These are phyloP conservation scores for Amanita subjunquillea DNA, from an alignment of 768 basidiomycete genomes.

Conservation along the genomic window DNA sequence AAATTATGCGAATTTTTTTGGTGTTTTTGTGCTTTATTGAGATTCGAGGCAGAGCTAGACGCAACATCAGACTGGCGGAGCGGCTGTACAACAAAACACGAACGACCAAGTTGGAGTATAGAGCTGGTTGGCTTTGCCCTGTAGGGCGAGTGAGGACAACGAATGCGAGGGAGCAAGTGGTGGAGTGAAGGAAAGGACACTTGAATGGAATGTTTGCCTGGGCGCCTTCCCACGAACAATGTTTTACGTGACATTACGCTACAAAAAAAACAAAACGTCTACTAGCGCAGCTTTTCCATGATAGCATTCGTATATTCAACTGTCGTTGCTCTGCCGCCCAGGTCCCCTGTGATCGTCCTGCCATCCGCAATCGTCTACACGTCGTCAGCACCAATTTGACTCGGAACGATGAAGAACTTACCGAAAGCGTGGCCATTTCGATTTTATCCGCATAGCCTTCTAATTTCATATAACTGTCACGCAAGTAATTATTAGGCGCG, in stretches of 20 bases:
- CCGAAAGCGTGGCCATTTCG: slow-evolving; percentile 82
- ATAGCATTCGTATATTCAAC: slow-evolving; percentile 85
- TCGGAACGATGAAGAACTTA: slow-evolving; percentile 53
- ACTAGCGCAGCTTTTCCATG: slow-evolving; percentile 51
- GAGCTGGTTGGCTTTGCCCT: slow-evolving; percentile 71
- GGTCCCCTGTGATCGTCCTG: slow-evolving; percentile 87
- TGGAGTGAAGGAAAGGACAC: slow-evolving; percentile 36
- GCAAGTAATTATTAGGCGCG: slow-evolving; percentile 9
- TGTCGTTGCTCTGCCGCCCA: slow-evolving; percentile 89
- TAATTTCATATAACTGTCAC: slow-evolving; percentile 82
- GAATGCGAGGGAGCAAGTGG: slow-evolving; percentile 38
- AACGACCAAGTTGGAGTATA: slow-evolving; percentile 28
- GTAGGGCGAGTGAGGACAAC: slow-evolving; percentile 76
- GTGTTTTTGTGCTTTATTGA: slow-evolving; percentile 18
- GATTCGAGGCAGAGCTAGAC: background rate
- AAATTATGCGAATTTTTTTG: slow-evolving; percentile 39
- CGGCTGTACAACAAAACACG: slow-evolving; percentile 20
- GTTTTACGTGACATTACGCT: background rate
- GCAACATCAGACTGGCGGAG: background rate
- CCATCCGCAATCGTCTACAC: slow-evolving; percentile 93
- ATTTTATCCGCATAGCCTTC: slow-evolving; percentile 78
- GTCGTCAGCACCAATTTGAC: slow-evolving; percentile 79
- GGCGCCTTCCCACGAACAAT: slow-evolving; percentile 28
- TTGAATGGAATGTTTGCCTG: slow-evolving; percentile 24
- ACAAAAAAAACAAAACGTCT: slow-evolving; percentile 12